Conservation (phyloP, 257 asterid species). For the Schizonepeta tenuifolia region DNA sequence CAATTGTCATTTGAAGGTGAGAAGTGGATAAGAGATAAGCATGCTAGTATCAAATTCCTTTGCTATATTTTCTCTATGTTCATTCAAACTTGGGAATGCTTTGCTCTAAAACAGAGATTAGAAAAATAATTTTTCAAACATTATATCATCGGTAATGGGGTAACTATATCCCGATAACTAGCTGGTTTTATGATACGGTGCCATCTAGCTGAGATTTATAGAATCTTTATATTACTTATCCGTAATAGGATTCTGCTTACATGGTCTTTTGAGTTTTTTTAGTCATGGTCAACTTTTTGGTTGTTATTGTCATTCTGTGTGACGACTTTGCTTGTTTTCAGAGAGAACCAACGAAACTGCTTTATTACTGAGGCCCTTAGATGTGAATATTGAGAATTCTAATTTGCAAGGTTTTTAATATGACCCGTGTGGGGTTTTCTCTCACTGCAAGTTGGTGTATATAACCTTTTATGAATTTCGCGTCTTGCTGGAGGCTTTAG, state of each 20-base stretch:
- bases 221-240: not conserved
- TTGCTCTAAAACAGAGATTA: not conserved
- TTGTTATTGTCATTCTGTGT: not conserved
- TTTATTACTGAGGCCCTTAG: not conserved
- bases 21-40: slow-evolving; percentile 1
- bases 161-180: not conserved
- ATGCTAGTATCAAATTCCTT: not conserved
- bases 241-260: not conserved
- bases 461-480: slow-evolving; percentile 3
- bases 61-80: not conserved
- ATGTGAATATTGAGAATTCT: not conserved
- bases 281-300: not conserved
- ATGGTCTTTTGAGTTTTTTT: not conserved
- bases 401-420: slow-evolving; percentile 3
- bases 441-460: not conserved
- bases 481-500: slow-evolving; percentile 4
- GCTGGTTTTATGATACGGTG: not conserved
- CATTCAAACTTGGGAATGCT: not conserved
- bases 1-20: not conserved
- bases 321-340: not conserved
- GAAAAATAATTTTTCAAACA: not conserved
- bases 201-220: not conserved
- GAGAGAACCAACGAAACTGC: slow-evolving; percentile 3
- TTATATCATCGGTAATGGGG: not conserved
- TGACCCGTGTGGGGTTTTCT: not conserved